phyloP scores from a whole-genome alignment of 1,284 basidiomycete genomes.

The Kalmanozyma brasiliensis region DNA sequence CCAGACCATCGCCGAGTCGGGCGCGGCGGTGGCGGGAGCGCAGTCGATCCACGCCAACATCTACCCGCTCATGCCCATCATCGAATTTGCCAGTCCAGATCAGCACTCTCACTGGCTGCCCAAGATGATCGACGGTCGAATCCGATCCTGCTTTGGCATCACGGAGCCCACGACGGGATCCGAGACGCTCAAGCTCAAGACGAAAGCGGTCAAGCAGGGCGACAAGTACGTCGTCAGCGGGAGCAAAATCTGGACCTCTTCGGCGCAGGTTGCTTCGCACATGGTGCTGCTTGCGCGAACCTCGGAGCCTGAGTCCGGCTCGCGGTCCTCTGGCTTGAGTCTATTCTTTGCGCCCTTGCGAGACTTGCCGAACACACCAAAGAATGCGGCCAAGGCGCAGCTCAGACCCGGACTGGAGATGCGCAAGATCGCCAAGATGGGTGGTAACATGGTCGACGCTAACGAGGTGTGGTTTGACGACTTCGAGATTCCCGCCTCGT shows the following conservation, averaged over 20 bases:
- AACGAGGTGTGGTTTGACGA: constrained; percentile 68
- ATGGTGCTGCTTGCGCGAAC: constrained; percentile 68
- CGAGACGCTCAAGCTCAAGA: constrained; percentile 66
- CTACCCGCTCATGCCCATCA: constrained; percentile 55
- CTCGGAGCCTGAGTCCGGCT: constrained; percentile 49
- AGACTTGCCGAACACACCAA: constrained; percentile 29
- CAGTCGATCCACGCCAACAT: constrained; percentile 59
- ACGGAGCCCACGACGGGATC: constrained; percentile 68
- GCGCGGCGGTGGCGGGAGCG: constrained; percentile 52
- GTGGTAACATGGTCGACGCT: constrained; percentile 68
- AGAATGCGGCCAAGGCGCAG: constrained; percentile 15
- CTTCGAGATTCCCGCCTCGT: constrained; percentile 62
- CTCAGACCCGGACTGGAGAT: constrained; percentile 58
- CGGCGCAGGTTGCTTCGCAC: constrained; percentile 65
- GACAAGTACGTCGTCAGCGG: constrained; percentile 64
- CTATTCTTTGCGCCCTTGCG: constrained; percentile 54
- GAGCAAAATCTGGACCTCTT: constrained; percentile 63
- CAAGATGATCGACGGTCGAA: constrained; percentile 65
- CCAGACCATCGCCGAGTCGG: constrained; percentile 69
- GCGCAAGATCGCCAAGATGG: constrained; percentile 68
- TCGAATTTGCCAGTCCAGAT: constrained; percentile 51
- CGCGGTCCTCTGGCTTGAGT: constrained; percentile 58
- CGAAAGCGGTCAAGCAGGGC: constrained; percentile 52
- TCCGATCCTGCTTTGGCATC: constrained; percentile 68
- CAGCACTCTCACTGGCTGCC: constrained; percentile 66